Evolutionary conservation across 805 yeast species (phyloP).

Genomic region (Cyberlindnera euphorbiiphila): DNA sequence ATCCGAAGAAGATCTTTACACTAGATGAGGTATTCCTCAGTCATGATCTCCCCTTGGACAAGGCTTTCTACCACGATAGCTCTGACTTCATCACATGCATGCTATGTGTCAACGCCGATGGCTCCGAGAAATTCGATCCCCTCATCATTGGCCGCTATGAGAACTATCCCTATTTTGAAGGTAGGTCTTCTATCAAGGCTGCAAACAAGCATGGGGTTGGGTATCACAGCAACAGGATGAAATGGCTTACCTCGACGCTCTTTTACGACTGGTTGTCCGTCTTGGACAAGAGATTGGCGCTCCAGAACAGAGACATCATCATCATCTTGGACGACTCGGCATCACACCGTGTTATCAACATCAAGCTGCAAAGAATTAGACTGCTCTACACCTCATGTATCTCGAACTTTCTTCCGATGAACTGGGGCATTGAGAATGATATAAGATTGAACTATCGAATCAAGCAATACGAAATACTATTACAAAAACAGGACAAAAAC

Average conservation of each 20-base stretch:
- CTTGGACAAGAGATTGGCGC: slow-evolving; percentile 53
- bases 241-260: slow-evolving; percentile 59
- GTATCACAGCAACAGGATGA: slow-evolving; percentile 56
- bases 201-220: slow-evolving; percentile 48
- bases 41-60: slow-evolving; percentile 58
- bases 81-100: slow-evolving; percentile 48
- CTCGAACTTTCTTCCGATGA: slow-evolving; percentile 51
- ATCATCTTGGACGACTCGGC: slow-evolving; percentile 59
- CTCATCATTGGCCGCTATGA: slow-evolving; percentile 58
- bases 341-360: slow-evolving; percentile 55
- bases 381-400: slow-evolving; percentile 37
- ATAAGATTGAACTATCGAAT: slow-evolving; percentile 54
- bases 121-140: slow-evolving; percentile 59
- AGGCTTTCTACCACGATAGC: slow-evolving; percentile 42
- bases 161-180: slow-evolving; percentile 39
- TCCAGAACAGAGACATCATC: slow-evolving; percentile 46
- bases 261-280: slow-evolving; percentile 60
- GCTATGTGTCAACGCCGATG: slow-evolving; percentile 61
- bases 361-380: slow-evolving; percentile 41
- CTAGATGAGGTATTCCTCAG: slow-evolving; percentile 59
- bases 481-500: slow-evolving; percentile 24
- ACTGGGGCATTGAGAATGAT: slow-evolving; percentile 61
- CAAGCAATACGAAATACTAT: slow-evolving; percentile 46
- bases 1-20: slow-evolving; percentile 52
- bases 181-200: slow-evolving; percentile 39